Evolutionary conservation across 1,284 basidiomycete genomes (phyloP).

Genomic region (Meira miltonrushii): DNA sequence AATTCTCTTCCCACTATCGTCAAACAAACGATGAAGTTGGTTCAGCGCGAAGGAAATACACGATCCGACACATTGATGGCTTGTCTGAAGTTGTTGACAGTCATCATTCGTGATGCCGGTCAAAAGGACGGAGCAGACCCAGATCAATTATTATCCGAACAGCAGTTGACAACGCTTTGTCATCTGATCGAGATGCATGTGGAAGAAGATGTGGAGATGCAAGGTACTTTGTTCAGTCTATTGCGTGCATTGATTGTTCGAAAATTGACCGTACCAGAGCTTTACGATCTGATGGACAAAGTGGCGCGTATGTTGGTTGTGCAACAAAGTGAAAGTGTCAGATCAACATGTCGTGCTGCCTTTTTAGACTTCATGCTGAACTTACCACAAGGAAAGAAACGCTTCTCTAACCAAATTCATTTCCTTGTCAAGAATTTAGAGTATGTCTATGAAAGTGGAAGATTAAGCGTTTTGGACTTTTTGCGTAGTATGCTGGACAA

Average conservation of each 20-base stretch:
- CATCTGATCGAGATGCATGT: conserved; percentile 82
- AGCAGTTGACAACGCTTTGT: conserved; percentile 79
- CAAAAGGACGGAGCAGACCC: conserved; percentile 51
- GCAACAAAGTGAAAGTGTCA: conserved; percentile 81
- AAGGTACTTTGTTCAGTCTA: conserved; percentile 79
- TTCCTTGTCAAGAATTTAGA: conserved; percentile 91
- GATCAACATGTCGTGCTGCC: conserved; percentile 81
- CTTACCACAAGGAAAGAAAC: conserved; percentile 91
- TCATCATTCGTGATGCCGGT: conserved; percentile 68
- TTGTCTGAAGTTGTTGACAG: conserved; percentile 78
- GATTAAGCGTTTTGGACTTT: conserved; percentile 86
- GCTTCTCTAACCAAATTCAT: conserved; percentile 78
- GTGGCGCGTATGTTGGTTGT: conserved; percentile 93
- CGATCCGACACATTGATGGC: conserved; percentile 86
- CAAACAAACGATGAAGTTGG: conserved; percentile 76
- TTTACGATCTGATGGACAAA: conserved; percentile 95
- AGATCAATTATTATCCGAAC: conserved; percentile 75
- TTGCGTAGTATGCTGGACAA: conserved; percentile 76
- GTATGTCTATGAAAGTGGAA: conserved; percentile 83
- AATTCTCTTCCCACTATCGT: conserved; percentile 78
- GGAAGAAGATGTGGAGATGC: conserved; percentile 79
- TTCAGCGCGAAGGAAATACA: conserved; percentile 70
- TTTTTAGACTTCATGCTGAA: conserved; percentile 93
- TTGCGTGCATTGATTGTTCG: conserved; percentile 86
- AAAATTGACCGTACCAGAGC: conserved; percentile 87